Percentiles rank a stretch among this genome's conserved stretches.
Conservation (phyloP, 1,284 basidiomycete species). For the Vanrija sp. region DNA sequence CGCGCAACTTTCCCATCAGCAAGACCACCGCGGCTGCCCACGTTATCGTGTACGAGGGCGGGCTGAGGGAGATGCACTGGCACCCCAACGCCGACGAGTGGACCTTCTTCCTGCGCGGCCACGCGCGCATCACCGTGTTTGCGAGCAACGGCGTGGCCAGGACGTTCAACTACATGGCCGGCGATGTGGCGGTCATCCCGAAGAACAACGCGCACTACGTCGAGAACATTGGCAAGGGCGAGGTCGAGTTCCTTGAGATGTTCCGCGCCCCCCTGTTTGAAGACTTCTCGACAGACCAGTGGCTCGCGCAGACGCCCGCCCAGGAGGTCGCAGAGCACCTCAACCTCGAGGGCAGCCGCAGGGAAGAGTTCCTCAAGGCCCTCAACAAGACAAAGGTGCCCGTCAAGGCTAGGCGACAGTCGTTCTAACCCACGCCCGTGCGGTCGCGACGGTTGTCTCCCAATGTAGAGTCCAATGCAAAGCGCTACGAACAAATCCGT, state of each 20-base stretch:
- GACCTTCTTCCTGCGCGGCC: constrained; percentile 51
- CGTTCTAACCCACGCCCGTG: constrained; percentile 5
- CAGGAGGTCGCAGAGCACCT: constrained; percentile 57
- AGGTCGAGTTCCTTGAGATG: constrained; percentile 62
- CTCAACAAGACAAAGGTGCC: constrained; percentile 23
- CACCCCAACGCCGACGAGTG: constrained; percentile 59
- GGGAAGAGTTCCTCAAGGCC: constrained; percentile 16
- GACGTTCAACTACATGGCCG: constrained; percentile 65
- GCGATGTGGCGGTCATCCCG: constrained; percentile 60
- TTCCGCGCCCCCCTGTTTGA: constrained; percentile 57
- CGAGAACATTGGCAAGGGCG: constrained; percentile 65
- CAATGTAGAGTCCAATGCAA: too few relatives aligned
- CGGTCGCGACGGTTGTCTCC: too few relatives aligned
- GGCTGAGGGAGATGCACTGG: constrained; percentile 62
- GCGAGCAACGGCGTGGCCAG: constrained; percentile 59
- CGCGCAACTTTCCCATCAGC: constrained; percentile 58
- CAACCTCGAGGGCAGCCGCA: constrained; percentile 15
- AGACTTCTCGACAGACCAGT: constrained; percentile 62
- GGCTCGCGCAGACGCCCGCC: constrained; percentile 61
- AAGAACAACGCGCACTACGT: constrained; percentile 59
- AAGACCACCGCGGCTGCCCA: constrained; percentile 63
- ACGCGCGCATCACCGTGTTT: constrained; percentile 62
- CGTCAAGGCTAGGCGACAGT: constrained; percentile 13
- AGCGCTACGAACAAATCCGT: too few relatives aligned
- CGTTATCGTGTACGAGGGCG: constrained; percentile 64